These are phyloP conservation scores for Basidiobolus meristosporus DNA, from an alignment of 371 early-diverging fungal genomes.

Conservation along the genomic window DNA sequence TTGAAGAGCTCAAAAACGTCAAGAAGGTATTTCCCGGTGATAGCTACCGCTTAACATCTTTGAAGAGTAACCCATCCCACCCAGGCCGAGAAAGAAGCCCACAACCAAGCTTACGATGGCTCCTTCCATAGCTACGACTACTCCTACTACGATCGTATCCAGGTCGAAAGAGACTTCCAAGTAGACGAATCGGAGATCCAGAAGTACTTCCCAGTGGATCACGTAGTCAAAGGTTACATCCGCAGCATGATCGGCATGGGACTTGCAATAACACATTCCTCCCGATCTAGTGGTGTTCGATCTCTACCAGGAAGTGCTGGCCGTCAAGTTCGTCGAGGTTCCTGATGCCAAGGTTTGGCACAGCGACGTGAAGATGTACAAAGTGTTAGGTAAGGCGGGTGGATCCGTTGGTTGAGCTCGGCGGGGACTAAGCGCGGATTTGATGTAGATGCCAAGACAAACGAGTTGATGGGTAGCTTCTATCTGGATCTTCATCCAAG, in stretches of 20 bases:
- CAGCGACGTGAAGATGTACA: no score
- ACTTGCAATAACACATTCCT: neutral
- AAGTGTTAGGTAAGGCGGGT: no score
- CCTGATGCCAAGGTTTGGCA: constrained; percentile 42
- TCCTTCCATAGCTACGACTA: constrained; percentile 1
- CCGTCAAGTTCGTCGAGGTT: constrained; percentile 37
- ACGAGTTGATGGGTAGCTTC: constrained; percentile 47
- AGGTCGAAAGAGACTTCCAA: constrained; percentile 44
- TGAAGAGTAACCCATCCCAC: no score
- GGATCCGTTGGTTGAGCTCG: no score
- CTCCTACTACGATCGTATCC: constrained; percentile 44
- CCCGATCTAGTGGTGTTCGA: constrained; percentile 30
- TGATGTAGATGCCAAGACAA: constrained; percentile 15
- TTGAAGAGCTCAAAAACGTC: constrained; percentile 23
- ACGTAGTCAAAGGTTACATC: constrained; percentile 23
- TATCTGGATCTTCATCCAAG: constrained; percentile 63
- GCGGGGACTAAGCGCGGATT: no score
- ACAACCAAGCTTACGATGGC: constrained; percentile 22
- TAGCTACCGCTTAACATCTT: no score
- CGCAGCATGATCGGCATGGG: constrained; percentile 6
- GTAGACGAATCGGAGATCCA: constrained; percentile 62
- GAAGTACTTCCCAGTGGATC: constrained; percentile 49
- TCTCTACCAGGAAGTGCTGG: constrained; percentile 43
- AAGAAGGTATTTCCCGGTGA: constrained; percentile 22
- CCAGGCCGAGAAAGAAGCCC: constrained; percentile 13